Percentiles rank a stretch among this genome's conserved stretches.
Conservation (phyloP, 2,329 filamentous ascomycete species). For the Ophiostoma angusticollis region DNA sequence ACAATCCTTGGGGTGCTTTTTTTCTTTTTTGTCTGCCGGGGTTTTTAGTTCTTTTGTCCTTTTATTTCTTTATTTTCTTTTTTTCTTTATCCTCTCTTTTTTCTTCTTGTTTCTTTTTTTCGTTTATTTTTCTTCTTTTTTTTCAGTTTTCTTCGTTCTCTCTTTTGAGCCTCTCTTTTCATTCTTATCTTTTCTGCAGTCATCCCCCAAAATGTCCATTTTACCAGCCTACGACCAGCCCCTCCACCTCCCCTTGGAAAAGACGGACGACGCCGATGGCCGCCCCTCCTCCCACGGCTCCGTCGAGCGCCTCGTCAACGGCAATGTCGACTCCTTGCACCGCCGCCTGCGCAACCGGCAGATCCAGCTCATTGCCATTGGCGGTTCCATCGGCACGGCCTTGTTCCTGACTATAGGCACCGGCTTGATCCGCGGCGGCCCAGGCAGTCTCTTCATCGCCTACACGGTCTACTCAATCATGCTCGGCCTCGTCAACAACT, state of each 20-base stretch:
- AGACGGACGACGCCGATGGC: neutral
- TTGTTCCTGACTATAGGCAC: conserved; percentile 50
- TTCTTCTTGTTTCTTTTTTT: neutral
- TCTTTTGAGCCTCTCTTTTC: no score
- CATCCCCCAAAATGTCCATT: neutral
- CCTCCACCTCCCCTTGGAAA: no score
- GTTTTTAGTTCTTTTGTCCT: no score
- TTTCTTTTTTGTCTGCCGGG: no score
- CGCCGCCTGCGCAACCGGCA: conserved; percentile 40
- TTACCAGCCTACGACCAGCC: no score
- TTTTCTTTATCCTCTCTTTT: neutral
- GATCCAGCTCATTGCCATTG: conserved; percentile 46
- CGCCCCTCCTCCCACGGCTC: conserved; percentile 1
- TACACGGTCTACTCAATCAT: conserved; percentile 43
- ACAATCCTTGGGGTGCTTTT: neutral
- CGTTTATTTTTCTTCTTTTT: neutral
- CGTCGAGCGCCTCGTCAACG: conserved; percentile 14
- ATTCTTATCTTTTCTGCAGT: neutral
- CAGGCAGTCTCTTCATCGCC: conserved; percentile 37
- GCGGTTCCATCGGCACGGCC: conserved; percentile 44
- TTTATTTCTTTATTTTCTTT: neutral
- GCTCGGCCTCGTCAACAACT: conserved; percentile 51
- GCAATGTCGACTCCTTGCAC: conserved; percentile 26
- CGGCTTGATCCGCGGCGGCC: conserved; percentile 24
- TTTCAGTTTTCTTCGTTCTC: no score